These are phyloP conservation scores for Rhododendron griersonianum DNA, from an alignment of 148 eudicot species.

Conservation along the genomic window DNA sequence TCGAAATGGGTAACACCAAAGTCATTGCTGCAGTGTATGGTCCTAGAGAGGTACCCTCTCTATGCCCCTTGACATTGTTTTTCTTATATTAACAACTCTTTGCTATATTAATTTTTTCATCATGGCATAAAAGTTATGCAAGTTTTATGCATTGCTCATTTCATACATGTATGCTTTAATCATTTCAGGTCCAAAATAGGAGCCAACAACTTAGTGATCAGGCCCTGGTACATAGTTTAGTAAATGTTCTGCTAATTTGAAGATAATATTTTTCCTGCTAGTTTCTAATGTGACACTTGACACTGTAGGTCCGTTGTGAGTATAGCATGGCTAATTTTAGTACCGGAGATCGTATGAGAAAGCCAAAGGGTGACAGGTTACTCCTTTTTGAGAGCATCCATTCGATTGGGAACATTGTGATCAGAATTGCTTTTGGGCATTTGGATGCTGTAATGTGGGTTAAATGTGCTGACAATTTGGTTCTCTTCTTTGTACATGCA, in stretches of 20 bases:
- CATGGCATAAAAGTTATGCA: not conserved
- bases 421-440: not conserved
- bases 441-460: not conserved
- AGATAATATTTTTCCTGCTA: not conserved
- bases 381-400: not conserved
- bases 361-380: constrained; percentile 96
- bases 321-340: constrained; percentile 98
- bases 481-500: constrained; percentile 18
- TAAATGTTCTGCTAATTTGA: constrained; percentile 1
- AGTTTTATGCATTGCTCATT: not conserved
- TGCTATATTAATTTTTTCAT: not conserved
- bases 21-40: constrained; percentile 97
- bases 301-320: constrained; percentile 74
- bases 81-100: not conserved
- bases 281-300: not conserved
- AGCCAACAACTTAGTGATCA: constrained; percentile 68
- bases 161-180: not conserved
- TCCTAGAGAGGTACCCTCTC: constrained; percentile 77
- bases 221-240: constrained; percentile 60
- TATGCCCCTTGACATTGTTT: not conserved
- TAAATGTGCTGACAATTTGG: not conserved
- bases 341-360: constrained; percentile 91
- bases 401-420: not conserved
- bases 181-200: constrained; percentile 67
- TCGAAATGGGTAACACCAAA: constrained; percentile 97